These are phyloP conservation scores for Kodamaea neixiangensis DNA, from an alignment of 805 yeast genomes.

Conservation along the genomic window DNA sequence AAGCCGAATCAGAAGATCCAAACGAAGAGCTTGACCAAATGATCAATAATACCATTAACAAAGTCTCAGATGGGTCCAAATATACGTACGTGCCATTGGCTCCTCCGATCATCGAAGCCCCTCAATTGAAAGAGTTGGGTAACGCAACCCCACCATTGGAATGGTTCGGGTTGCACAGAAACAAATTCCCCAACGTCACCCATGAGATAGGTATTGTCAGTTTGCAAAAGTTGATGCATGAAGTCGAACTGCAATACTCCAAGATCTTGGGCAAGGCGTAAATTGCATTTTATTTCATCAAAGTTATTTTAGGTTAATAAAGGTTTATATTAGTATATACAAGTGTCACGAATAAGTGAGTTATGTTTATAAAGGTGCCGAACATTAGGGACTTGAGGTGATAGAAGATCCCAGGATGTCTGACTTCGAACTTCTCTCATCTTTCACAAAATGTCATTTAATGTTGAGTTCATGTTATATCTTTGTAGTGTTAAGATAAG, in stretches of 20 bases:
- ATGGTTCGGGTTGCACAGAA: constrained; percentile 94
- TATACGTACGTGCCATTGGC: constrained; percentile 64
- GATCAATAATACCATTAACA: constrained; percentile 37
- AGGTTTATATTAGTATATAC: neutral
- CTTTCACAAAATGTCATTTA: no score
- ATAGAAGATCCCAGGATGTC: no score
- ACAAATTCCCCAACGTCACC: constrained; percentile 80
- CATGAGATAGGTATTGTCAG: constrained; percentile 78
- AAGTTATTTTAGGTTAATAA: neutral
- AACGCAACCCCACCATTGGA: constrained; percentile 98
- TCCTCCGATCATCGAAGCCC: constrained; percentile 84
- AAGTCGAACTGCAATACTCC: constrained; percentile 59
- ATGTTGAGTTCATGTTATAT: no score
- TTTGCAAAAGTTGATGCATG: constrained; percentile 70
- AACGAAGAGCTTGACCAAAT: constrained; percentile 36
- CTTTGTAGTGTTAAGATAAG: no score
- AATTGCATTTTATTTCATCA: neutral
- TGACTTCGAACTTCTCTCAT: no score
- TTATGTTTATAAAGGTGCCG: neutral
- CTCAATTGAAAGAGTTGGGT: constrained; percentile 87
- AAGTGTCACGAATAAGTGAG: neutral
- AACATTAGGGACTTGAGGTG: no score
- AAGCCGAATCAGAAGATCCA: constrained; percentile 19
- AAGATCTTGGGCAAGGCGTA: constrained; percentile 48
- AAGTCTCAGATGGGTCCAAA: constrained; percentile 38